phyloP scores from a whole-genome alignment of 1,284 basidiomycete species.

The Garcileccinum viscosum region DNA sequence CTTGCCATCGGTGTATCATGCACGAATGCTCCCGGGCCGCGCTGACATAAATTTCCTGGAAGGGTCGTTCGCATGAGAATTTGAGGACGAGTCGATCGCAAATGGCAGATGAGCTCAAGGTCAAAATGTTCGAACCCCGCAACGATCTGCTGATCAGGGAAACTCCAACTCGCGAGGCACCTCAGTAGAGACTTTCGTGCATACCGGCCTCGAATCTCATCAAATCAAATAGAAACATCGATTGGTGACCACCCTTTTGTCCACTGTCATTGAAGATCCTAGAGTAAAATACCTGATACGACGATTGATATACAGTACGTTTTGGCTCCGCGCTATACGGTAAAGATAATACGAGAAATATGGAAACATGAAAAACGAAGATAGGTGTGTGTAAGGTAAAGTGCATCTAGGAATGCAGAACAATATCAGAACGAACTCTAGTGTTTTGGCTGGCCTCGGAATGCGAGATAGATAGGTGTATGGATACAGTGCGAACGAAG shows the following conservation, averaged over 20 bases:
- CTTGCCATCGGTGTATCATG: neutral
- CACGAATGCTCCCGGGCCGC: constrained; percentile 1
- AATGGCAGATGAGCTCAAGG: neutral
- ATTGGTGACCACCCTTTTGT: neutral
- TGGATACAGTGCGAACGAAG: constrained; percentile 35
- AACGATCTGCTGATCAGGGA: neutral
- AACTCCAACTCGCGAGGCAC: neutral
- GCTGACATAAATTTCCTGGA: constrained; percentile 2
- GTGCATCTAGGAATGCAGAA: constrained; percentile 24
- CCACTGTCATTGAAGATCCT: constrained; percentile 24
- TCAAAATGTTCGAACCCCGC: neutral
- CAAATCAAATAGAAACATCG: neutral
- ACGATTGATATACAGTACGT: constrained; percentile 31
- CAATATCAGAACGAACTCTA: constrained; percentile 31
- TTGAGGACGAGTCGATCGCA: neutral
- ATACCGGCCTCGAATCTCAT: neutral
- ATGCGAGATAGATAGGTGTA: constrained; percentile 16
- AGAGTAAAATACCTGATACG: constrained; percentile 26
- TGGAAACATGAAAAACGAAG: constrained; percentile 19
- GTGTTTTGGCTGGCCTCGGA: constrained; percentile 4
- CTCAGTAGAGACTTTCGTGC: constrained; percentile 1
- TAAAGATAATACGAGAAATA: constrained; percentile 15
- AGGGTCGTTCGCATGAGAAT: constrained; percentile 1
- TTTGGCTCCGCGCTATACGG: constrained; percentile 25
- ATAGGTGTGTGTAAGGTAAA: constrained; percentile 26